Base-by-base conservation (phyloP, 2,329 filamentous ascomycete genomes). In the Fusarium sp. region DNA sequence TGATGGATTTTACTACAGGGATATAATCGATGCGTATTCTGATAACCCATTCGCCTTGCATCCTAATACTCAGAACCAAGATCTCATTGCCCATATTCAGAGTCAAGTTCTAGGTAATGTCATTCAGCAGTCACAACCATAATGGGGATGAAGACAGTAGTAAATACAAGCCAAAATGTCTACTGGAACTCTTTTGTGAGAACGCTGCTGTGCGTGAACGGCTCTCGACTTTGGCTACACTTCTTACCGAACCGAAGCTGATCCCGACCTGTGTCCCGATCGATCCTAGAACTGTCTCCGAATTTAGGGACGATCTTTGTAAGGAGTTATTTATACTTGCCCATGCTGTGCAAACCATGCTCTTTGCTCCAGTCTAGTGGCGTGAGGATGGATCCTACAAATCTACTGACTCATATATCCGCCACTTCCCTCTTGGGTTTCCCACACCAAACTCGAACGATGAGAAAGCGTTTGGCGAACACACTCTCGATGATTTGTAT, bases 361-460 rank as follows among this genome's bases (percentile, higher is more conserved):
- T 22, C 8, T 41, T 55, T 15, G 36, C 28, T 7, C 38, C 36
- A 0, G n/a, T 30, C 10, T 4, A 26, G 1, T 55, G 22, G 18
- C 36, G 2, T 1, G 36, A 13, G 0, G 16, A 42, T 24, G 28
- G 36, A n/a, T 41, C 38, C 0, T 39, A 42, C 28, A 33, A 31
- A 0, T 41, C 26, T 0, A 42, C 28, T 0, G 38, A 16, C 3
- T 0, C 12, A 0, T 41, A 31, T 22, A 13, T 5, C 10, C 20
- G 50, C 2, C 33, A 24, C 9, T 28, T 30, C 20, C 50, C 50
- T 5, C 24, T 53, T 0, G 3, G 0, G 3, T 28, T 53, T 51
- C 48, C 48, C 0, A 0, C 0, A 6, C 48, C 24, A 28, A 22
- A 0, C 8, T 0, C 31, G 6, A 7, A 24, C 0, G 51, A 41